phyloP scores from a whole-genome alignment of 2,329 filamentous ascomycete species.

The Corniculantispora saksenae region DNA sequence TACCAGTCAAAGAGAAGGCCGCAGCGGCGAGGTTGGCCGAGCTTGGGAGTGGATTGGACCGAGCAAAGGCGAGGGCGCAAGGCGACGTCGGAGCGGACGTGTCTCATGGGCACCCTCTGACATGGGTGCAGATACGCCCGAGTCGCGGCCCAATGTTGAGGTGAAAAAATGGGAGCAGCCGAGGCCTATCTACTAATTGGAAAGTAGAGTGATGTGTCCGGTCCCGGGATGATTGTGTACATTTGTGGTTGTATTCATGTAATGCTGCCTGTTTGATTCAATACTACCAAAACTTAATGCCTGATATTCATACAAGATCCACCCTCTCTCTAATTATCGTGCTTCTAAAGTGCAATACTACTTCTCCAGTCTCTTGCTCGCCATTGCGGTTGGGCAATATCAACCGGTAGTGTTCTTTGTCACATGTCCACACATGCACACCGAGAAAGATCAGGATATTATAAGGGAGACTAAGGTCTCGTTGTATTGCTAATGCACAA shows the following conservation, averaged over 20 bases:
- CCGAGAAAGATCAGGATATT: not conserved
- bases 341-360: not conserved
- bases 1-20: constrained; percentile 67
- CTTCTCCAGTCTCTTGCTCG: not conserved
- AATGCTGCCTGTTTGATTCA: not conserved
- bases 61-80: constrained; percentile 44
- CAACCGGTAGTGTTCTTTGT: not conserved
- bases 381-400: not conserved
- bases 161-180: constrained; percentile 44
- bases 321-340: not conserved
- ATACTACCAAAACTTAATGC: constrained; percentile 6
- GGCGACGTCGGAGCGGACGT: constrained; percentile 54
- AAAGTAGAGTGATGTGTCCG: not conserved
- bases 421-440: constrained; percentile 1
- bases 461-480: constrained; percentile 33
- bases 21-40: constrained; percentile 64
- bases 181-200: constrained; percentile 42
- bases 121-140: constrained; percentile 38
- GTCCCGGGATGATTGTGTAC: not conserved
- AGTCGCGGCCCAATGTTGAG: constrained; percentile 29
- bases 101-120: constrained; percentile 46
- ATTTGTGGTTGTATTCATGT: constrained; percentile 13
- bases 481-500: constrained; percentile 63
- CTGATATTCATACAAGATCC: not conserved
- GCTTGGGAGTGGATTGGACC: constrained; percentile 73